phyloP scores from a whole-genome alignment of 441 rosid species.

The Pelargonium cotyledonis region DNA sequence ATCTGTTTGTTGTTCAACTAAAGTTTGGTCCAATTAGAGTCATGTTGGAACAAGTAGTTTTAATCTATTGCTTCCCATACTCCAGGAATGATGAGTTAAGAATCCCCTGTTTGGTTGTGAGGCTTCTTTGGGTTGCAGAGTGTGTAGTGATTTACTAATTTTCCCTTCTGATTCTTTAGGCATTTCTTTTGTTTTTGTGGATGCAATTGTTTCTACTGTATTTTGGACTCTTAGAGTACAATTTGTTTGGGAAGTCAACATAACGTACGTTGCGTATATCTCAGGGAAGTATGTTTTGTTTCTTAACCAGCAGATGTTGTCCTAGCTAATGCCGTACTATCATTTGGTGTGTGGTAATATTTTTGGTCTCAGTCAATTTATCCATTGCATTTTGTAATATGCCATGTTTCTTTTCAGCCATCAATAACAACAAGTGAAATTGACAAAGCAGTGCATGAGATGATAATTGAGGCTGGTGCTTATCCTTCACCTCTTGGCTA shows the following conservation, averaged over 20 bases:
- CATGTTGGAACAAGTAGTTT: background rate
- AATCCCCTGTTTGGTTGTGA: background rate
- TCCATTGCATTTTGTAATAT: background rate
- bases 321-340: background rate
- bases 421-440: constrained; percentile 81
- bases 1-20: background rate
- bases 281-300: background rate
- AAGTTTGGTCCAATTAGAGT: background rate
- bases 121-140: background rate
- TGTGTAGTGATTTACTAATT: background rate
- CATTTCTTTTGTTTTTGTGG: background rate
- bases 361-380: constrained; percentile 1
- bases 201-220: background rate
- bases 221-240: background rate
- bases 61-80: background rate
- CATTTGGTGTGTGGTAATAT: background rate
- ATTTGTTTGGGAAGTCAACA: background rate
- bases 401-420: constrained; percentile 36
- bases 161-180: background rate
- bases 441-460: constrained; percentile 78
- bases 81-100: background rate
- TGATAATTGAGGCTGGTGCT: constrained; percentile 88
- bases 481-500: constrained; percentile 98
- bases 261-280: background rate
- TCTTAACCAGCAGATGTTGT: background rate